Percentiles rank a stretch among this genome's conserved stretches.
Evolutionary conservation across 495 filamentous ascomycete genomes (phyloP).

Genomic region (Hypoxylon trugodes): DNA sequence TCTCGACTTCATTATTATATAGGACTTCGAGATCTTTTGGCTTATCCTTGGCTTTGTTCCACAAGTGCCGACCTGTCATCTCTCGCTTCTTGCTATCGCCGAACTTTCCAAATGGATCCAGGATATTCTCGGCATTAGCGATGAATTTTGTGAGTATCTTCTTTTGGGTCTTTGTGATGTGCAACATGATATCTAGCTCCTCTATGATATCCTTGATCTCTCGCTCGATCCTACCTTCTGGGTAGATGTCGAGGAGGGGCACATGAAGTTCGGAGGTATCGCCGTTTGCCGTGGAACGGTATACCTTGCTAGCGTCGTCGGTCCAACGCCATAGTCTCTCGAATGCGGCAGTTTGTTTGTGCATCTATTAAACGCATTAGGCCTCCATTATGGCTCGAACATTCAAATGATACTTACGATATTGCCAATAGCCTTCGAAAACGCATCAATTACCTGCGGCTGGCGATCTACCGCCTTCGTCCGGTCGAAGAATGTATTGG

Average conservation of each 20-base stretch:
- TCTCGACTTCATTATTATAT: background rate
- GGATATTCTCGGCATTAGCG: constrained; percentile 58
- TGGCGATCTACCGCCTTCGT: constrained; percentile 65
- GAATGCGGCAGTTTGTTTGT: constrained; percentile 48
- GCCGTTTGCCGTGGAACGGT: constrained; percentile 33
- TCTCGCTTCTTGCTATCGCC: constrained; percentile 11
- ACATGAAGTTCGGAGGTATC: constrained; percentile 49
- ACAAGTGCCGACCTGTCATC: background rate
- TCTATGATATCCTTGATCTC: constrained; percentile 78
- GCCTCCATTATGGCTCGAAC: background rate
- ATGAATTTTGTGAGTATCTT: constrained; percentile 65
- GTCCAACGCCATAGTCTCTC: constrained; percentile 51
- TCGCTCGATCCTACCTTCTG: constrained; percentile 68
- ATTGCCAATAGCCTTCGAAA: constrained; percentile 62
- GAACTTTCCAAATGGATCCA: constrained; percentile 38
- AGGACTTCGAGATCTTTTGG: background rate
- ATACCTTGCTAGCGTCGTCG: constrained; percentile 37
- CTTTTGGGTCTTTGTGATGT: constrained; percentile 64
- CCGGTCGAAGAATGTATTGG: constrained; percentile 68
- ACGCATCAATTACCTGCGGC: constrained; percentile 75
- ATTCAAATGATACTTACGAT: constrained; percentile 40
- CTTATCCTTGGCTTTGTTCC: constrained; percentile 2
- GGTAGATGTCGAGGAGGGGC: constrained; percentile 69
- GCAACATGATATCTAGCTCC: constrained; percentile 75
- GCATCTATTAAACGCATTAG: constrained; percentile 50